Base-by-base conservation (phyloP, 768 basidiomycete genomes). In the Pleurotus sapidus region DNA sequence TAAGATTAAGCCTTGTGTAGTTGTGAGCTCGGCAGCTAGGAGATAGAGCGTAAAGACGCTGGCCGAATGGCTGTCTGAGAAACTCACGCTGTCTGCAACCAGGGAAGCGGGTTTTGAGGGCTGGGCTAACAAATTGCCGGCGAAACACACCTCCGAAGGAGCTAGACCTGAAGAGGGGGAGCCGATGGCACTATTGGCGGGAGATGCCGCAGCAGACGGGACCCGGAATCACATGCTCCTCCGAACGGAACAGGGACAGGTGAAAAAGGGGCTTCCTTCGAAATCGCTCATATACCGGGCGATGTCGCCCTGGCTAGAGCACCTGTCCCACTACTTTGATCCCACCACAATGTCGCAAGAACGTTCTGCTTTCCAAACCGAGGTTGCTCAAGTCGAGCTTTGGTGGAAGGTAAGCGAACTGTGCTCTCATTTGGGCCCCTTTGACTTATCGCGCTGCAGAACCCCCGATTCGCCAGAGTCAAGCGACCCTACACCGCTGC, bases 401-500 rank as follows among this genome's bases (percentile, higher is more conserved):
- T 98, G 95, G 92, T 97, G 90, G 86, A 91, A 92, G 86, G 95
- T 93, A 62, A 51, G 77, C 62, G 45, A 62, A 18, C 20, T 24
- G 46, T 34, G 30, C 30, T 34, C 11, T 9, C 9, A 34, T 11
- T 34, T 11, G 9, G 3, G 8, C 9, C 1, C 8, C 30, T 11
- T 34, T 34, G 3, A 4, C 59, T 42, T 23, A 24, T 37, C 48
- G 20, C 30, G 48, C 18, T 17, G n/a, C 66, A 98, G 95, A 86
- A 74, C 66, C 86, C 92, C 17, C 92, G 97, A 37, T 99, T 95
- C 72, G 81, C 85, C 23, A 81, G 87, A 66, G 87, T 90, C n/a
- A 87, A 81, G 62, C 88, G 97, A 20, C 95, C 95, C 3, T 99
- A 98, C 76, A 88, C 90, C 46, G 94, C 96, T 9, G 87, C 86